phyloP scores from a whole-genome alignment of 78 protist species.

The Dictyostelium brefeldianum region DNA sequence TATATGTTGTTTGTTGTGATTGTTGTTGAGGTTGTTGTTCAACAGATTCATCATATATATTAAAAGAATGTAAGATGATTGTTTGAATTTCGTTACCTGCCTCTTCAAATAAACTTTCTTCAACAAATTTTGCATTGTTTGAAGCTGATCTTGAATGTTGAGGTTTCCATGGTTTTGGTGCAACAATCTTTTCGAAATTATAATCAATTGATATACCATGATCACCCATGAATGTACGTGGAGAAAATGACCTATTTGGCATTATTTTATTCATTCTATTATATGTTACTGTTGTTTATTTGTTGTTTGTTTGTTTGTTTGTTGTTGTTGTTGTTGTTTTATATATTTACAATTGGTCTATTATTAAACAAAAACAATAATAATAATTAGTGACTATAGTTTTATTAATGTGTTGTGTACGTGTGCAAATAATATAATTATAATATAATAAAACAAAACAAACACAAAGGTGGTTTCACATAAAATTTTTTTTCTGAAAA shows the following conservation, averaged over 20 bases:
- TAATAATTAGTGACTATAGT: too few species aligned
- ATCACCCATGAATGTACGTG: constrained; percentile 81
- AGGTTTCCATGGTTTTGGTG: constrained; percentile 80
- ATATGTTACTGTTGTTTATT: neutral
- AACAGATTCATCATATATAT: constrained; percentile 20
- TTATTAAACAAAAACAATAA: too few species aligned
- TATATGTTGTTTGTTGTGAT: neutral
- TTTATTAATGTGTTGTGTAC: too few species aligned
- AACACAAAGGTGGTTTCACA: too few species aligned
- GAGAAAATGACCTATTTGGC: constrained; percentile 77
- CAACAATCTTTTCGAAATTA: constrained; percentile 16
- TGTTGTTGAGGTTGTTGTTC: neutral
- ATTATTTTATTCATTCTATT: constrained; percentile 67
- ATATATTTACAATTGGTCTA: too few species aligned
- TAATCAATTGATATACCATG: constrained; percentile 47
- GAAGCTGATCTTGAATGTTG: constrained; percentile 25
- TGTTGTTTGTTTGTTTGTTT: too few species aligned
- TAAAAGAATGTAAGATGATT: constrained; percentile 52
- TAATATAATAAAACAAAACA: too few species aligned
- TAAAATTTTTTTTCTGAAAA: too few species aligned
- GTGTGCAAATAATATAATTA: too few species aligned
- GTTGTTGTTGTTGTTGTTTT: too few species aligned
- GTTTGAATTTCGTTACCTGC: constrained; percentile 80
- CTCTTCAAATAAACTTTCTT: constrained; percentile 62
- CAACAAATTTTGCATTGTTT: constrained; percentile 23